Base-by-base conservation (phyloP, 106 monocot genomes). In the Dioscorea dumetorum region DNA sequence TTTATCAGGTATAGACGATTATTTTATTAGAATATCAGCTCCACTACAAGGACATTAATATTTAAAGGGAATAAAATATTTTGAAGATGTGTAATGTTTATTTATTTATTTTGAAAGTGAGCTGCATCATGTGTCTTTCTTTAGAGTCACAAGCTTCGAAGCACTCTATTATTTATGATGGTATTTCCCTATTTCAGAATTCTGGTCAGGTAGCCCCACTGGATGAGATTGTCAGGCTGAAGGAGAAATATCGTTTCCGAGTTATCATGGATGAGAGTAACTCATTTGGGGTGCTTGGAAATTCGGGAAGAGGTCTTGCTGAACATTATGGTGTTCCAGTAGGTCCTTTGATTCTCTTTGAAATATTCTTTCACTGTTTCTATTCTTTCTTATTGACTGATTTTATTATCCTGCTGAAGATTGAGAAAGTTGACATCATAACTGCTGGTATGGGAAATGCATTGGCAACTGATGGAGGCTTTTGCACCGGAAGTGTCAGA, bases 371-470 rank as follows among this genome's bases (percentile, higher is more conserved):
- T 34, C n/a, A 4, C 67, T 41, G 8, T 41, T 21, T 61, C 18
- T 28, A 22, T 48, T 50, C 22, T 71, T 56, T 48, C 14, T 19
- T 16, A 0, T 33, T 33, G 24, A 10, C 13, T 34, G 28, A 24
- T 61, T 52, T 24, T 24, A 20, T 60, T 20, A 48, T 50, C 50
- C 12, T 22, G 49, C n/a, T 72, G 15, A 70, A 99, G 92, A 74
- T 99, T 78, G 89, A 90, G 33, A 99, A 99, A 69, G 87, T 99
- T 72, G 97, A 99, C 76, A 99, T 92, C 63, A 99, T 99, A 59
- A 99, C 97, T 15, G 92, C 97, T 50, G 82, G 85, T 14, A 90
- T 99, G 92, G 97, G 97, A 52, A 89, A 87, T 77, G 87, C 97
- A 41, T 74, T 99, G 59, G 97, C 97, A 54, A 93, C 92, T 50